These are phyloP conservation scores for Stagonosporopsis chrysanthemi DNA, from an alignment of 2,329 filamentous ascomycete species.

Conservation along the genomic window DNA sequence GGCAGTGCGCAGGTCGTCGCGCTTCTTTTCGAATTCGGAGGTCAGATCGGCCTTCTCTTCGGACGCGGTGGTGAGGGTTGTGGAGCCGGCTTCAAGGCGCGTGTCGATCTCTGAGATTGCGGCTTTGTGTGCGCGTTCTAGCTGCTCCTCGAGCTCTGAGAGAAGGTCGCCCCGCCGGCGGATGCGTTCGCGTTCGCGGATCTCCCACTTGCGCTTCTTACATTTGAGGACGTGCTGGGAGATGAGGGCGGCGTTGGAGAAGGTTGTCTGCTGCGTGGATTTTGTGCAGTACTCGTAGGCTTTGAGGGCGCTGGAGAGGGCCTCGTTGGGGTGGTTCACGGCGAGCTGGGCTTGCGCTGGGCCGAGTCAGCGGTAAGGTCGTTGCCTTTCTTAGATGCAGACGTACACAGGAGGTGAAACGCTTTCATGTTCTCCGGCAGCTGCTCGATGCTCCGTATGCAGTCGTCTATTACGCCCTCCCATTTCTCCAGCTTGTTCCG, in stretches of 20 bases:
- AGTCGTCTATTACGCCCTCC: slow-evolving; percentile 79
- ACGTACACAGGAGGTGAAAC: slow-evolving; percentile 72
- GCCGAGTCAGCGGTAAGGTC: neutral
- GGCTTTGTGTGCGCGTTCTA: slow-evolving; percentile 45
- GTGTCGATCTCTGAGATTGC: slow-evolving; percentile 52
- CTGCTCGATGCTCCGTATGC: slow-evolving; percentile 75
- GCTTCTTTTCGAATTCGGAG: slow-evolving; percentile 49
- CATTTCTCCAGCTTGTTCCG: slow-evolving; percentile 77
- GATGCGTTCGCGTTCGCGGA: slow-evolving; percentile 68
- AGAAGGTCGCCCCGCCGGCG: slow-evolving; percentile 67
- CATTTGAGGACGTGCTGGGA: slow-evolving; percentile 77
- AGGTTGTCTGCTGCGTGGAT: slow-evolving; percentile 60
- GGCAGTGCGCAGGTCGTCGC: slow-evolving; percentile 54
- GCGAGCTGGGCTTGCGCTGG: slow-evolving; percentile 79
- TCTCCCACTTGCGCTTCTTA: slow-evolving; percentile 87
- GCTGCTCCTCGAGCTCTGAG: slow-evolving; percentile 61
- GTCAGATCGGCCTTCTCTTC: slow-evolving; percentile 59
- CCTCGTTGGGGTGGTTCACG: slow-evolving; percentile 74
- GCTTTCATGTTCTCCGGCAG: slow-evolving; percentile 77
- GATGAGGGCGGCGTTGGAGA: slow-evolving; percentile 71
- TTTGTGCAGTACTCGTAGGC: slow-evolving; percentile 76
- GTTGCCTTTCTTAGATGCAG: neutral
- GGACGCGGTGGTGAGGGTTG: slow-evolving; percentile 54
- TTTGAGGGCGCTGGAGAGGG: slow-evolving; percentile 71
- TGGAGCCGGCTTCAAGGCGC: slow-evolving; percentile 42